A percentile compares a stretch with the other conserved stretches of the same genome.
phyloP scores from a whole-genome alignment of 2,329 filamentous ascomycete species.

The Helotiales sp. region DNA sequence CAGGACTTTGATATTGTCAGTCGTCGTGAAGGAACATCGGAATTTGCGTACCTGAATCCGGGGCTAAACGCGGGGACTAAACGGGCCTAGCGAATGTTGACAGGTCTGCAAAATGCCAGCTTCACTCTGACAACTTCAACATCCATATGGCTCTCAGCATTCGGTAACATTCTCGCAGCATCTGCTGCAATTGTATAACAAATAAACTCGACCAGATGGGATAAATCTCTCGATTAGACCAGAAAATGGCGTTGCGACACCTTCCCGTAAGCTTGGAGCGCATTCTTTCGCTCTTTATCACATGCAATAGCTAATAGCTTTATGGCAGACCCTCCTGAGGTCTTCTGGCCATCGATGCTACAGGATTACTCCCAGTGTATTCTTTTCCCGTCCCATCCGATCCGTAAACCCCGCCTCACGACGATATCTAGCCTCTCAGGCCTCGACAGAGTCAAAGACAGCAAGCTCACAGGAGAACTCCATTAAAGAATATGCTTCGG shows the following conservation, averaged over 20 bases:
- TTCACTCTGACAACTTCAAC: constrained; percentile 4
- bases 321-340: constrained; percentile 13
- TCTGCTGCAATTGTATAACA: constrained; percentile 29
- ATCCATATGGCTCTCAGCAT: constrained; percentile 29
- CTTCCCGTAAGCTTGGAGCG: constrained; percentile 26
- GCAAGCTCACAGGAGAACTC: constrained; percentile 9
- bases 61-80: neutral
- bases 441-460: constrained; percentile 16
- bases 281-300: neutral
- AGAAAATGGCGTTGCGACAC: constrained; percentile 30
- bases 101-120: constrained; percentile 3
- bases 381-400: constrained; percentile 2
- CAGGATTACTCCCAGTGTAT: neutral
- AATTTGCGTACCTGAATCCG: constrained; percentile 1
- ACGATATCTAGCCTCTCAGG: constrained; percentile 18
- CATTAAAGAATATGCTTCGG: constrained; percentile 17
- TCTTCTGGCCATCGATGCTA: constrained; percentile 5
- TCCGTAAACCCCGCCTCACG: neutral
- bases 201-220: neutral
- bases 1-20: too few relatives aligned
- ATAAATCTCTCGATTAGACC: neutral
- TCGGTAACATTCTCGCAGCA: constrained; percentile 34
- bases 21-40: too few relatives aligned
- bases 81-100: neutral
- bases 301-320: constrained; percentile 19